These are phyloP conservation scores for Lachnum nothofagi DNA, from an alignment of 2,329 filamentous ascomycete species.

Conservation along the genomic window DNA sequence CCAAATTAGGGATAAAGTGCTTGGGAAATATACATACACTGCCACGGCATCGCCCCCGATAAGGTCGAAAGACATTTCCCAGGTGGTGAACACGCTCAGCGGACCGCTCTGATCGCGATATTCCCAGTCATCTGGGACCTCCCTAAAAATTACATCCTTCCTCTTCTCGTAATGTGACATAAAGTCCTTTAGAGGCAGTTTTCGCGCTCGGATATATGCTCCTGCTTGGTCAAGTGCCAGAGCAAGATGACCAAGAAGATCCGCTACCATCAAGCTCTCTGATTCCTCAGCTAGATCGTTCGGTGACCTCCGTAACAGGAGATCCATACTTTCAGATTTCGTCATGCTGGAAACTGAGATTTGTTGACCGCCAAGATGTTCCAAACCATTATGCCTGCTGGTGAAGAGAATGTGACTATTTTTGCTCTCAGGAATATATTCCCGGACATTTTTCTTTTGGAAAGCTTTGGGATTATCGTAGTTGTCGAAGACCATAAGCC, in stretches of 20 bases:
- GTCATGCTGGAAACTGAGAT: conserved; percentile 9
- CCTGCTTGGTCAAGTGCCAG: conserved; percentile 29
- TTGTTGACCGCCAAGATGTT: conserved; percentile 4
- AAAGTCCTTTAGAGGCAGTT: conserved; percentile 12
- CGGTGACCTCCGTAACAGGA: conserved; percentile 6
- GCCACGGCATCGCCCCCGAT: conserved; percentile 16
- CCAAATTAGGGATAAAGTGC: no score
- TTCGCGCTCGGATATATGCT: conserved; percentile 21
- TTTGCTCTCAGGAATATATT: conserved; percentile 8
- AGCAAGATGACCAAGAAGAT: conserved; percentile 23
- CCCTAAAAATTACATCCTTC: conserved; percentile 10
- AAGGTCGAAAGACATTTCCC: conserved; percentile 24
- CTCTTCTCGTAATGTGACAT: conserved; percentile 11
- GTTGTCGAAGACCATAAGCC: conserved; percentile 27
- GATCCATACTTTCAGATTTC: conserved; percentile 7
- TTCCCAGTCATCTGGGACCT: conserved; percentile 15
- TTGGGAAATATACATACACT: no score
- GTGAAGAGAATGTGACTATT: conserved; percentile 16
- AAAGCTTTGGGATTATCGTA: conserved; percentile 17
- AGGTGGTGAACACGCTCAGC: conserved; percentile 18
- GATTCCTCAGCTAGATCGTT: background rate
- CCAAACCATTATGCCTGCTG: conserved; percentile 7
- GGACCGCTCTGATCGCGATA: conserved; percentile 9
- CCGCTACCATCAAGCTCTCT: conserved; percentile 7
- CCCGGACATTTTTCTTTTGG: conserved; percentile 3